phyloP scores from a whole-genome alignment of 2,329 filamentous ascomycete genomes.

The Alternaria alternata region DNA sequence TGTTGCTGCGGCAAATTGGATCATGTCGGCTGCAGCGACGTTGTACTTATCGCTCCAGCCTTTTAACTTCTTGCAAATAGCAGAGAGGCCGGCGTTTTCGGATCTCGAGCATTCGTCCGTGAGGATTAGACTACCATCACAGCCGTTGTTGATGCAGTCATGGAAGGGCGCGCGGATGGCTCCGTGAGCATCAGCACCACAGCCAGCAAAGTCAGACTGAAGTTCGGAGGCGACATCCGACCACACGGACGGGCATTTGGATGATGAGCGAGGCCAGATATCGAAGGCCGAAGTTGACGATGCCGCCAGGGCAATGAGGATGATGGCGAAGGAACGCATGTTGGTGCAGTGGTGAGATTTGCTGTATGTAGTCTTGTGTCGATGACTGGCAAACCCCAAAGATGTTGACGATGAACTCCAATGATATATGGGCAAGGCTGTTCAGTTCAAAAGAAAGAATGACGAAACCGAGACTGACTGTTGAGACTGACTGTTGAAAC shows the following conservation, averaged over 20 bases:
- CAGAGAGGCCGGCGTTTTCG: slow-evolving; percentile 55
- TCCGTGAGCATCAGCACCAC: slow-evolving; percentile 29
- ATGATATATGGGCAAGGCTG: background rate
- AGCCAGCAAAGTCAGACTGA: slow-evolving; percentile 25
- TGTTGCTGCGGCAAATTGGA: slow-evolving; percentile 36
- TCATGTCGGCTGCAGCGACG: slow-evolving; percentile 40
- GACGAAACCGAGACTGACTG: background rate
- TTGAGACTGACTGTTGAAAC: slow-evolving; percentile 1
- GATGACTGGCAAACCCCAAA: background rate
- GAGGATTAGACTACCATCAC: slow-evolving; percentile 38
- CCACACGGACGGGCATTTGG: slow-evolving; percentile 32
- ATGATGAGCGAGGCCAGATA: slow-evolving; percentile 16
- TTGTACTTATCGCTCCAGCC: slow-evolving; percentile 51
- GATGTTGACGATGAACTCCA: background rate
- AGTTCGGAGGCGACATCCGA: slow-evolving; percentile 26
- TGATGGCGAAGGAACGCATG: slow-evolving; percentile 1
- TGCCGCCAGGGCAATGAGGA: background rate
- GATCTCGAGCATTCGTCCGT: slow-evolving; percentile 38
- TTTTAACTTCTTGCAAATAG: slow-evolving; percentile 51
- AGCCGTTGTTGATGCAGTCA: slow-evolving; percentile 40
- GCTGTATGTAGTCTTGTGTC: background rate
- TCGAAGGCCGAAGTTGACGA: slow-evolving; percentile 1
- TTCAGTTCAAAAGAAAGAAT: background rate
- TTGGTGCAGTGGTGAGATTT: background rate
- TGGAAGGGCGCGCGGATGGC: slow-evolving; percentile 39